Conservation (phyloP, 2,329 filamentous ascomycete species). For the Colletotrichum tropicale region DNA sequence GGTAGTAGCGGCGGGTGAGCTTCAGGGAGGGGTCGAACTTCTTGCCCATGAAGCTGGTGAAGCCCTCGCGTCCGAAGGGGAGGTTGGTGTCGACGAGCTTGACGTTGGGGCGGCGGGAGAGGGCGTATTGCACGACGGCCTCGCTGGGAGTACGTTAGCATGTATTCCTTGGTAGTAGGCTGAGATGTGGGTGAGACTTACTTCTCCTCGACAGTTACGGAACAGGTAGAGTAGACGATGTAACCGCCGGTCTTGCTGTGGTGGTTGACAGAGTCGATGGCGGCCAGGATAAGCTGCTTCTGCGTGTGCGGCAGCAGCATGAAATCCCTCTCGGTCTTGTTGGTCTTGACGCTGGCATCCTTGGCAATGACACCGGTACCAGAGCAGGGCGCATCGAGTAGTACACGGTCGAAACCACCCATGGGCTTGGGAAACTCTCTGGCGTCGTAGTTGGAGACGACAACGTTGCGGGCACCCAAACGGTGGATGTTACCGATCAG, state of each 20-base stretch:
- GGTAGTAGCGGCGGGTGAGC: conserved; percentile 85
- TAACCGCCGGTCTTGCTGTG: conserved; percentile 91
- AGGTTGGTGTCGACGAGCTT: conserved; percentile 91
- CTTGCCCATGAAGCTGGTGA: conserved; percentile 90
- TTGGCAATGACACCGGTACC: conserved; percentile 96
- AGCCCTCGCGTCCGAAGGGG: conserved; percentile 89
- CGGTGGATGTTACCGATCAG: conserved; percentile 98
- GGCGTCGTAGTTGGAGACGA: conserved; percentile 95
- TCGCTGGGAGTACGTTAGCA: conserved; percentile 62
- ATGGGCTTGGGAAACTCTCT: conserved; percentile 93
- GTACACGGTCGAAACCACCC: conserved; percentile 92
- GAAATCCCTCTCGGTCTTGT: conserved; percentile 96
- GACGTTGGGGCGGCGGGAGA: conserved; percentile 91
- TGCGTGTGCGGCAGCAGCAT: conserved; percentile 89
- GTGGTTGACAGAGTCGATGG: conserved; percentile 95
- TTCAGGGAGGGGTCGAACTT: conserved; percentile 86
- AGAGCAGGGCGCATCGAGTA: conserved; percentile 76
- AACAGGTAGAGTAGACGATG: conserved; percentile 96
- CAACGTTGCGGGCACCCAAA: conserved; percentile 82
- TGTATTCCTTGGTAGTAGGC: neutral
- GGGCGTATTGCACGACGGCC: conserved; percentile 89
- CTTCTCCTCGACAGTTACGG: conserved; percentile 87
- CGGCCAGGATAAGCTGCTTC: conserved; percentile 90
- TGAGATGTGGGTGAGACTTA: conserved; percentile 14
- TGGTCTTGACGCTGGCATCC: conserved; percentile 95